phyloP scores from a whole-genome alignment of 768 basidiomycete genomes.

The Tricholoma bakamatsutake region DNA sequence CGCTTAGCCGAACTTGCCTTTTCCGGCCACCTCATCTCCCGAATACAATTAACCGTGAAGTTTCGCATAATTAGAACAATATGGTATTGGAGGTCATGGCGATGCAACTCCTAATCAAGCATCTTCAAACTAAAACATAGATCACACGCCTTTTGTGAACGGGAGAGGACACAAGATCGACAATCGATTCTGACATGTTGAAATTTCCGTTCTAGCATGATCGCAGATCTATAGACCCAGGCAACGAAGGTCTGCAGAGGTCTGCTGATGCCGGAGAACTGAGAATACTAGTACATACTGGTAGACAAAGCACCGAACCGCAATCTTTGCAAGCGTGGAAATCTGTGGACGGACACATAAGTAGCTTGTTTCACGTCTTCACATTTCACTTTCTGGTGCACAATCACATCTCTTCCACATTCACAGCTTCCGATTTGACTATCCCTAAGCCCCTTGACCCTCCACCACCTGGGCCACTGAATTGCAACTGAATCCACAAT shows the following conservation, averaged over 20 bases:
- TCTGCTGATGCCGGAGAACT: background rate
- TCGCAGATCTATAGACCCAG: background rate
- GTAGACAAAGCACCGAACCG: background rate
- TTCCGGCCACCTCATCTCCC: slow-evolving; percentile 10
- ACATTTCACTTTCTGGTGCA: background rate
- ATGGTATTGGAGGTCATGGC: background rate
- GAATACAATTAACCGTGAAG: slow-evolving; percentile 13
- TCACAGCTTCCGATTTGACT: background rate
- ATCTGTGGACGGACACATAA: background rate
- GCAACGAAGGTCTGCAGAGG: background rate
- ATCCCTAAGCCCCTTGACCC: too few species aligned
- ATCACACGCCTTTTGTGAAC: background rate
- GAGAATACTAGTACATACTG: background rate
- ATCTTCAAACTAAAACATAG: background rate
- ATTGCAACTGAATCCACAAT: too few species aligned
- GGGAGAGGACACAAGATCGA: background rate
- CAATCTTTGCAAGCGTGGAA: too few species aligned
- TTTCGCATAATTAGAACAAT: background rate
- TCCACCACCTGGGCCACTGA: too few species aligned
- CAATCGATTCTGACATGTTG: background rate
- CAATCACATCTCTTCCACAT: background rate
- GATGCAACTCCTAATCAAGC: background rate
- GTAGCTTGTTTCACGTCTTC: background rate
- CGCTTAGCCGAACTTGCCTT: slow-evolving; percentile 15
- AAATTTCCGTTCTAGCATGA: background rate